Evolutionary conservation across 352 stramenopile species (phyloP), one percentile per base, ranked within the genome.

Genomic region (Globisporangium solare): DNA sequence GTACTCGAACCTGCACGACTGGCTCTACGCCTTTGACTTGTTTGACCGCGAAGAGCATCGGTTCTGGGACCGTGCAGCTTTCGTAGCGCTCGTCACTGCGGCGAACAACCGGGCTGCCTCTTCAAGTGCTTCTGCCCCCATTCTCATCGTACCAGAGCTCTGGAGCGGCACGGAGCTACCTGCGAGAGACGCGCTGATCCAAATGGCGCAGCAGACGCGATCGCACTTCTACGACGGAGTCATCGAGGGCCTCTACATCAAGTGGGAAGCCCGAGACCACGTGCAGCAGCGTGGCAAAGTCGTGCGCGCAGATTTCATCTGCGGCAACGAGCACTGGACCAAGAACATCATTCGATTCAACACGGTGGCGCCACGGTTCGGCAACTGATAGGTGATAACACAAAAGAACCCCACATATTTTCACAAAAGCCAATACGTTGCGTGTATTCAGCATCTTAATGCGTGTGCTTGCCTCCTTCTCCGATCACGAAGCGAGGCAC

Each of bases 11-110:
- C 68, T 96, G 2, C 59, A 69, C 12, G 83, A 71, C 56, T 49
- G 76, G 11, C 94, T 94, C 54, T 85, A 94, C 58, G 81, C 70
- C 14, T 96, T 93, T 59, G 85, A 91, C 56, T 58, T 96, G 49
- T 94, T 74, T 61, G 84, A 94, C 59, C 71, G 78, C 32, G 58
- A 75, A 47, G 66, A 45, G n/a, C 32, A 63, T 1, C 54, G 60
- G 22, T 91, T 91, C 61, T 76, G 59, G 62, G 71, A 76, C 51
- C 65, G 71, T 4, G 31, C 37, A 13, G 63, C 61, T 6, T 63
- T 83, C 18, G 61, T 72, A 42, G 61, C 66, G 50, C 61, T 82
- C 13, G 15, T 35, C 27, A 35, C 27, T 35, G 27, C 27, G 27
- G 27, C 27, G 27, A 71, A 71, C 57, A 61, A 55, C 15, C 31